Evolutionary conservation across 768 basidiomycete genomes (phyloP), one percentile per base, ranked within the genome.

Genomic region (Trametes cingulata): DNA sequence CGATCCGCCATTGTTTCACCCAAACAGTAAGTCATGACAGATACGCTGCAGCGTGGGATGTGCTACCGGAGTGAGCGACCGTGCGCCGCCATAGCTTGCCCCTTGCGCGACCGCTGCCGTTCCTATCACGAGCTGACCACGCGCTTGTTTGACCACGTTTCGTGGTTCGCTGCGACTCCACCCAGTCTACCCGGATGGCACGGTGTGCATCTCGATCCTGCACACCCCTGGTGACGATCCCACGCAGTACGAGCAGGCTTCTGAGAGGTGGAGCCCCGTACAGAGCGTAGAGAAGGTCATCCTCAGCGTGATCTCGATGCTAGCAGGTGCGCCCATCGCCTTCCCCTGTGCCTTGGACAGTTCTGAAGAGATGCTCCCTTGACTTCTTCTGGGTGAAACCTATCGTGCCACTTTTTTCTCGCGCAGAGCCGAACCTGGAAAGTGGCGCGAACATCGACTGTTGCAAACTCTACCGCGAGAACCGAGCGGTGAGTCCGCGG

Each of bases 191-290:
- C 80, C 95, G 2, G 94, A 95, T 68, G 97, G 97, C 20, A 95
- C 85, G 50, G 96, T 99, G 51, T 99, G 97, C 78, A 98, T 99
- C 68, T 98, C 95, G 0, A 99, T 99, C 70, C 77, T 99, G 22
- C 97, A 99, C 71, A 89, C 93, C 0, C 97, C 95, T 0, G 92
- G 91, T 9, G 92, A 93, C 69, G 91, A 93, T 65, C 92, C 92
- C 17, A 90, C 87, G 59, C 90, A 92, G 81, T 98, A 98, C 73
- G 96, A 99, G 72, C 85, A 90, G 66, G 93, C 95, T 0, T 93
- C 91, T 19, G 97, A 99, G 70, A 84, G 97, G 39, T 99, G 97
- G 97, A 93, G 91, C 58, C 97, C 97, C n/a, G 96, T 98, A 0
- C 96, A 98, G 75, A 93, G 92, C 68, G 92, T 99, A 15, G 91